These are phyloP conservation scores for Boletus reticuloceps DNA, from an alignment of 768 basidiomycete genomes.

Conservation along the genomic window DNA sequence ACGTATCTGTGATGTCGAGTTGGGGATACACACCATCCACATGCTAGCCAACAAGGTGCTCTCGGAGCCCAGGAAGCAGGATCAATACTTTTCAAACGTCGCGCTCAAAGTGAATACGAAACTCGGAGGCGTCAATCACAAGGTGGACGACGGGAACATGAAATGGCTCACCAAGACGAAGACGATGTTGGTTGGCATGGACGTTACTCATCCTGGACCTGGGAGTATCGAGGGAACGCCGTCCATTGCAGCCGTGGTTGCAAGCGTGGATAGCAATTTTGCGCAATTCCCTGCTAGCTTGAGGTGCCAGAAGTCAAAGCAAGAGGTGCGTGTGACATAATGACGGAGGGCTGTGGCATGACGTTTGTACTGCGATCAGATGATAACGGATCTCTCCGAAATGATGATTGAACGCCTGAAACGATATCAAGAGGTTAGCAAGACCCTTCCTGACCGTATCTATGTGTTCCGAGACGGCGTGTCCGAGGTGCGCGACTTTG, in stretches of 20 bases:
- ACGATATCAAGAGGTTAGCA: conserved; percentile 54
- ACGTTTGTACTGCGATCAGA: conserved; percentile 40
- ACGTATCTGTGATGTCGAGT: conserved; percentile 65
- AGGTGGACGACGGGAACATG: conserved; percentile 56
- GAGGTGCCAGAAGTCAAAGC: conserved; percentile 50
- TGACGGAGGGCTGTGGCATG: background rate
- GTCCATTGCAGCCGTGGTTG: conserved; percentile 82
- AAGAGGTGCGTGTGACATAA: conserved; percentile 20
- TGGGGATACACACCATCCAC: conserved; percentile 77
- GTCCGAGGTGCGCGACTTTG: conserved; percentile 54
- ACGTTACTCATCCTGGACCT: conserved; percentile 79
- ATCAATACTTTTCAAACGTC: conserved; percentile 81
- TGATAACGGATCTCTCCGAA: conserved; percentile 59
- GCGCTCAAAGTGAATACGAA: conserved; percentile 83
- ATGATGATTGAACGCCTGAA: conserved; percentile 75
- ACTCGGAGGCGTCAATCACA: conserved; percentile 80
- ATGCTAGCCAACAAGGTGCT: conserved; percentile 66
- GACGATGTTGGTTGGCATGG: conserved; percentile 85
- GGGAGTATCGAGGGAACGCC: conserved; percentile 68
- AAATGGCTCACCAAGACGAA: conserved; percentile 61
- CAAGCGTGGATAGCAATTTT: conserved; percentile 65
- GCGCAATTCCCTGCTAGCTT: conserved; percentile 79
- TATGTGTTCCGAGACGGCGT: conserved; percentile 81
- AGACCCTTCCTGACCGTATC: conserved; percentile 60
- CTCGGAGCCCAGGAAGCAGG: conserved; percentile 52